Conservation (phyloP, 306 rosid species). For the Clitoria ternatea region DNA sequence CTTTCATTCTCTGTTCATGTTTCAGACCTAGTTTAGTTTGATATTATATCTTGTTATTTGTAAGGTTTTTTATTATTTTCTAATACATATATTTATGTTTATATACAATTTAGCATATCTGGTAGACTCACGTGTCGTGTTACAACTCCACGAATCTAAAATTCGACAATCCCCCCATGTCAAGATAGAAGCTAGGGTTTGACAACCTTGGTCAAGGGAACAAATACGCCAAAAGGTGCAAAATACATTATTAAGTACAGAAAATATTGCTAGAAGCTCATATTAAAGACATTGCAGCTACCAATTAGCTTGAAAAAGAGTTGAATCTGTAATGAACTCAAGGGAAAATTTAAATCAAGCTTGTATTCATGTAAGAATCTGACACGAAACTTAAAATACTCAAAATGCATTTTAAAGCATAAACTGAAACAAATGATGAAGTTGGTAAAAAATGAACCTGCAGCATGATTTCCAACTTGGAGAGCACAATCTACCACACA, state of each 20-base stretch:
- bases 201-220: background rate
- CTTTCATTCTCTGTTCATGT: no score
- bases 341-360: background rate
- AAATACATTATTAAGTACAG: background rate
- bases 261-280: background rate
- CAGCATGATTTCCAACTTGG: constrained; percentile 93
- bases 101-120: no score
- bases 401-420: constrained; percentile 14
- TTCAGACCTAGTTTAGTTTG: no score
- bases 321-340: constrained; percentile 15
- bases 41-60: no score
- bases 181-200: no score
- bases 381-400: background rate
- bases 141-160: no score
- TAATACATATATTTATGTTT: no score
- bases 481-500: constrained; percentile 89
- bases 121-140: no score
- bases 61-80: no score
- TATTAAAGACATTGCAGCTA: background rate
- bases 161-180: no score
- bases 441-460: constrained; percentile 54
- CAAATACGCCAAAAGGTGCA: background rate
- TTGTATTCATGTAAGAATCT: background rate
- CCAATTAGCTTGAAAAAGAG: constrained; percentile 2
- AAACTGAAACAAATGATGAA: background rate